Base-by-base conservation (phyloP, 768 basidiomycete genomes). In the Suillus bovinus region DNA sequence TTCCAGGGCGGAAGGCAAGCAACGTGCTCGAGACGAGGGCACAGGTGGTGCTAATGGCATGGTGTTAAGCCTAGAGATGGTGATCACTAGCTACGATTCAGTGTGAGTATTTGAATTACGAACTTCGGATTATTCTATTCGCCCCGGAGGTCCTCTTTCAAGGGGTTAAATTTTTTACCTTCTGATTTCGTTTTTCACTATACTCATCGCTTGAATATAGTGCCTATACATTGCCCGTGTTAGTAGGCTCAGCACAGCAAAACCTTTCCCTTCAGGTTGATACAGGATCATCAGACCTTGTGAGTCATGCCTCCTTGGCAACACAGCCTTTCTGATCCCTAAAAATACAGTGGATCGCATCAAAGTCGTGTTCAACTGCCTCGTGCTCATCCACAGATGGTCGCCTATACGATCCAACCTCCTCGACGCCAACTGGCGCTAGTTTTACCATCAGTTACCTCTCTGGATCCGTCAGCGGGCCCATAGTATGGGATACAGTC, bases 221-320 rank as follows among this genome's bases (percentile, higher is more conserved):
- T 31, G 80, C 83, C 5, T 92, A 93, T 70, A 86, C 86, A 2
- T 72, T 90, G n/a, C 79, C 85, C 4, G 76, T 89, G 5, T 73
- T 69, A 22, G 77, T 91, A 27, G 90, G 91, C 13, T 59, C 72
- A 8, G 73, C 70, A 10, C 69, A 69, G 36, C 82, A 88, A 60
- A 80, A 79, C 27, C 74, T 89, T 27, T 85, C 82, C 7, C 74
- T 93, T 2, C 90, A 92, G 69, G 82, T 93, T 41, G 91, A 94
- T 67, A 91, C 89, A 0, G 92, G 92, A 33, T 93, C 92, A 0
- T 90, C 90, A 0, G 91, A 94, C 75, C 78, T 91, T 29, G 90
- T 91, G 62, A 67, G 84, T 78, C 34, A 10, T 36, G 36, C 36
- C n/a, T 58, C 34, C 44, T 52, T 39, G 59, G 27, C 11, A n/a